Conservation (phyloP, 306 rosid genomes). For the Fragaria vesca region DNA sequence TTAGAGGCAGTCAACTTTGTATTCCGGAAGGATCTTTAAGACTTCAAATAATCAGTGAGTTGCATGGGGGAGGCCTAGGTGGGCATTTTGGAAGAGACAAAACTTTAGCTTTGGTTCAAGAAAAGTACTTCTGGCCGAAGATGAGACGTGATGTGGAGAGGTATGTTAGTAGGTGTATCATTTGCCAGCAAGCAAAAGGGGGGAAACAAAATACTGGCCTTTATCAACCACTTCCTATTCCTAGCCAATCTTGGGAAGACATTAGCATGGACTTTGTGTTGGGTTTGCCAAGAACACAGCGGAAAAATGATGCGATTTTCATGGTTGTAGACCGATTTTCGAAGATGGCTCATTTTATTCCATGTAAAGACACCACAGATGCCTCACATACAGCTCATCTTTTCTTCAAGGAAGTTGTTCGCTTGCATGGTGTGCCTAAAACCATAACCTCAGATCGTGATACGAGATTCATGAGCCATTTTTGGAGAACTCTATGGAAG, state of each 20-base stretch:
- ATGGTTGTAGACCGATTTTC: background rate
- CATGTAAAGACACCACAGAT: background rate
- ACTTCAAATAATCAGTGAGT: background rate
- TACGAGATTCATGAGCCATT: background rate
- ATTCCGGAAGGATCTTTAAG: background rate
- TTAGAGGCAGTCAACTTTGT: background rate
- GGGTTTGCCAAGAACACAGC: background rate
- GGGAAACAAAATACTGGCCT: background rate
- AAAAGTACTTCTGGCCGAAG: background rate
- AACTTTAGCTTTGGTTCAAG: background rate
- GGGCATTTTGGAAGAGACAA: background rate
- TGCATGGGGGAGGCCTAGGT: background rate
- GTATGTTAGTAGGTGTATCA: background rate
- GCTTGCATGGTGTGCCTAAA: background rate
- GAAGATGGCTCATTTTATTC: constrained; percentile 13
- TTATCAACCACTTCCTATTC: background rate
- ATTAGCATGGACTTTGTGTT: constrained; percentile 5
- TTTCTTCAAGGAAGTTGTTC: background rate
- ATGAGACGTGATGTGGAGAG: background rate
- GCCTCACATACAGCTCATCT: background rate
- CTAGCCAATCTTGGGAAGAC: background rate
- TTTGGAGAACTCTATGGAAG: background rate
- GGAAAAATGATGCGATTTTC: background rate
- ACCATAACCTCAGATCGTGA: background rate
- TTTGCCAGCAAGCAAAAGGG: background rate